A percentile compares a stretch with the other conserved stretches of the same genome.
phyloP scores from a whole-genome alignment of 768 basidiomycete genomes.

The Naganishia randhawae region DNA sequence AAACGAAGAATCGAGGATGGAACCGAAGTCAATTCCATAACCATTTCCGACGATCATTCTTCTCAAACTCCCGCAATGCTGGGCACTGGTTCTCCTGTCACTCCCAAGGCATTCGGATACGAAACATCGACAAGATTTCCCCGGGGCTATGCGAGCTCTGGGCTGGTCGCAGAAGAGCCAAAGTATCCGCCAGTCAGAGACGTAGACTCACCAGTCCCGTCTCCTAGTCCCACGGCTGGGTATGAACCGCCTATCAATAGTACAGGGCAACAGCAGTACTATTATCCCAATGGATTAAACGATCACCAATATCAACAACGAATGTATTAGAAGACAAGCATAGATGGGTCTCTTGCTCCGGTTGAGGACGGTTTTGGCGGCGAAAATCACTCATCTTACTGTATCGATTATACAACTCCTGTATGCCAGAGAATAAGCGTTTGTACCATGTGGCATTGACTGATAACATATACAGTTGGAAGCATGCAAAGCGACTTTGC shows the following conservation, averaged over 20 bases:
- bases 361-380: background rate
- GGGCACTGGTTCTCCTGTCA: background rate
- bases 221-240: background rate
- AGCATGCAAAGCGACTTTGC: background rate
- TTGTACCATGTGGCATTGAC: no score
- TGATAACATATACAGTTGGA: background rate
- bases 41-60: conserved; percentile 35
- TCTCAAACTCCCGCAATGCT: conserved; percentile 35
- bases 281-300: conserved; percentile 13
- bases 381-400: conserved; percentile 11
- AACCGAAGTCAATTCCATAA: conserved; percentile 40
- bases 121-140: background rate
- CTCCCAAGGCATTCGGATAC: conserved; percentile 7
- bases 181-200: background rate
- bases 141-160: background rate
- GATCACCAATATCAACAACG: conserved; percentile 18
- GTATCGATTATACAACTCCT: conserved; percentile 19
- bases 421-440: background rate
- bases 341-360: background rate
- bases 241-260: conserved; percentile 9
- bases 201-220: background rate
- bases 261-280: conserved; percentile 12
- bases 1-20: conserved; percentile 49
- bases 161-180: background rate
- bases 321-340: background rate